These are phyloP conservation scores for Trichoderma sp. DNA, from an alignment of 2,329 filamentous ascomycete species.

Conservation along the genomic window DNA sequence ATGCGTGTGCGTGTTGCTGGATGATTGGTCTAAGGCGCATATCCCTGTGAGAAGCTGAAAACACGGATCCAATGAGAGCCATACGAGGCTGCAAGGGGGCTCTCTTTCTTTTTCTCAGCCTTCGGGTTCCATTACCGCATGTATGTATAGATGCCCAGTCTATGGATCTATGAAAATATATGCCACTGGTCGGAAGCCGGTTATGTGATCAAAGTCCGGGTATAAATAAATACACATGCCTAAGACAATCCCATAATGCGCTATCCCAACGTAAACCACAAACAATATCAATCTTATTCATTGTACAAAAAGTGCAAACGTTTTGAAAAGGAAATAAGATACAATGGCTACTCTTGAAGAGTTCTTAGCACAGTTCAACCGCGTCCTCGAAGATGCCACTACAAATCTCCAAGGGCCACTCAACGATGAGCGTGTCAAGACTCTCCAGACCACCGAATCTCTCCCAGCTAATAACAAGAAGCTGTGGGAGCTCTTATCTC, in stretches of 20 bases:
- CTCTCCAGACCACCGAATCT: not conserved
- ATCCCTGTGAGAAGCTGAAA: not conserved
- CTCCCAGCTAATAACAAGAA: not conserved
- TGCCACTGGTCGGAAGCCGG: not conserved
- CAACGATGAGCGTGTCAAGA: not conserved
- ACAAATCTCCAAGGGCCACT: not conserved
- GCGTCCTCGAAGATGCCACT: not conserved
- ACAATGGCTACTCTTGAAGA: not conserved
- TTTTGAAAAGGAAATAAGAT: not conserved
- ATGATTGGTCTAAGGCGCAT: not conserved
- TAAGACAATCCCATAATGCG: too few relatives aligned
- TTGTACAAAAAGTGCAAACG: not conserved
- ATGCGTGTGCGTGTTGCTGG: not conserved
- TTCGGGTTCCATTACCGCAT: not conserved
- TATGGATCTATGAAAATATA: not conserved
- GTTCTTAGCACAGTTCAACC: not conserved
- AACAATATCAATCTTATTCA: not conserved
- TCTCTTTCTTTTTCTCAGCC: not conserved
- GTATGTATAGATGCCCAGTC: not conserved
- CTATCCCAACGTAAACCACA: not conserved
- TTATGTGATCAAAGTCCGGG: not conserved
- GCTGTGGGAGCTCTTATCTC: constrained; percentile 2
- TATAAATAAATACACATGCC: not conserved
- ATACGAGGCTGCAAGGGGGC: not conserved
- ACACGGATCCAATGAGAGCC: not conserved